Percentiles rank a stretch among this genome's conserved stretches.
phyloP scores from a whole-genome alignment of 768 basidiomycete species.

The Tylopilus sp. region DNA sequence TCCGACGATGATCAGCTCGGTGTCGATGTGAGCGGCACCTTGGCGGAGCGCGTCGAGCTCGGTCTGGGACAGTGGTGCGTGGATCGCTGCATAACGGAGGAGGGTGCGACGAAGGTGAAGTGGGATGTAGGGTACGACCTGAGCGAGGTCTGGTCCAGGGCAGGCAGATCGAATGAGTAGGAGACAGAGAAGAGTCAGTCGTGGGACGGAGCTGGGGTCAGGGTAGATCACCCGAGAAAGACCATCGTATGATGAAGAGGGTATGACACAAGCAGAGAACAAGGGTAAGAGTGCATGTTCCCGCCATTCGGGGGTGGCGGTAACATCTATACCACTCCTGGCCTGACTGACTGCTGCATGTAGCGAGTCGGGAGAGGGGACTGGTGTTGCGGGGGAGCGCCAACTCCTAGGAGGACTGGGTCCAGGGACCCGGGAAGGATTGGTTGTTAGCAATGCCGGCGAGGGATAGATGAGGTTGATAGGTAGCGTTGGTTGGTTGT shows the following conservation, averaged over 20 bases:
- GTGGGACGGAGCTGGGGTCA: conserved; percentile 36
- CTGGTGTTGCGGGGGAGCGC: conserved; percentile 33
- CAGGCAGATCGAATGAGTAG: conserved; percentile 41
- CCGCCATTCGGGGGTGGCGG: conserved; percentile 45
- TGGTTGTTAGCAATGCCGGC: not conserved
- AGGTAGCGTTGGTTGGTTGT: conserved; percentile 47
- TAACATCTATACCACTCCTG: conserved; percentile 10
- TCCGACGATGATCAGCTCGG: conserved; percentile 65
- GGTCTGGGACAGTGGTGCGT: conserved; percentile 48
- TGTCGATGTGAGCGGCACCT: conserved; percentile 50
- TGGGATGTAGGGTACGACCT: conserved; percentile 51
- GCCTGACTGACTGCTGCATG: conserved; percentile 13
- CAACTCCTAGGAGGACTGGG: conserved; percentile 59
- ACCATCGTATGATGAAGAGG: not conserved
- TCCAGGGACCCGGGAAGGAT: conserved; percentile 35
- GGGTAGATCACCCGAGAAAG: conserved; percentile 14
- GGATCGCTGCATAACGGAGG: conserved; percentile 55
- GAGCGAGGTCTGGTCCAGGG: conserved; percentile 42
- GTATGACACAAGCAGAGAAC: conserved; percentile 25
- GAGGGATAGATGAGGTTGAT: conserved; percentile 37
- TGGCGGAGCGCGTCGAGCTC: conserved; percentile 51
- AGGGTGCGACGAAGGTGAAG: conserved; percentile 56
- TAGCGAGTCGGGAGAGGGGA: conserved; percentile 2
- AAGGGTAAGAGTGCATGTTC: conserved; percentile 53
- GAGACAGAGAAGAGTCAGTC: conserved; percentile 58